These are phyloP conservation scores for Cucurbita ficifolia DNA, from an alignment of 306 rosid genomes.

Conservation along the genomic window DNA sequence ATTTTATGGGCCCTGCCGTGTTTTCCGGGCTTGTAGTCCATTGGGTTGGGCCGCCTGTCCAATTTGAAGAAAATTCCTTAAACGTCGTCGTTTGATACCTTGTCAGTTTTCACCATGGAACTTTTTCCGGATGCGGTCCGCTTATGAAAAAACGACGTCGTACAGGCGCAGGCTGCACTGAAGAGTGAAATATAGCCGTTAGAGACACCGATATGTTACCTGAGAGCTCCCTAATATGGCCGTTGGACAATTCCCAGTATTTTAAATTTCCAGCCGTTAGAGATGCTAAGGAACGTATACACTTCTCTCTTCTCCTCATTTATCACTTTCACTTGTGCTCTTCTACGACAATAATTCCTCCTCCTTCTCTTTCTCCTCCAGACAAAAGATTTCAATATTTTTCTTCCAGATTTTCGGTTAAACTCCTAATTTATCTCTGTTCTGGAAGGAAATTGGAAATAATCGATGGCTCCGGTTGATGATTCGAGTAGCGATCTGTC, in stretches of 20 bases:
- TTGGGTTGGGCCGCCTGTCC: not conserved
- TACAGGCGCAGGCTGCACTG: not conserved
- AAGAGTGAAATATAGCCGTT: slow-evolving; percentile 26
- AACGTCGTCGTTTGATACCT: not conserved
- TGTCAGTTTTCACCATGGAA: not conserved
- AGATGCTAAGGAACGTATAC: slow-evolving; percentile 1
- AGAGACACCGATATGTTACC: not conserved
- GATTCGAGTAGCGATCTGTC: slow-evolving; percentile 10
- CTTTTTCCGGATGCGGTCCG: not conserved
- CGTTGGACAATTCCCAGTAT: slow-evolving; percentile 9
- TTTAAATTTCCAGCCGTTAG: slow-evolving; percentile 30
- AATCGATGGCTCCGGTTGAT: slow-evolving; percentile 43
- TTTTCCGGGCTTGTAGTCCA: not conserved
- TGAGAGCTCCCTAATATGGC: slow-evolving; percentile 7
- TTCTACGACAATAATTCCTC: not conserved
- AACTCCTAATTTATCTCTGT: slow-evolving; percentile 3
- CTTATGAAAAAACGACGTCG: not conserved
- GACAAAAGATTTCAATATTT: not conserved
- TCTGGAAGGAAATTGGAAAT: slow-evolving; percentile 3
- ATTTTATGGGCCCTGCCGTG: not conserved
- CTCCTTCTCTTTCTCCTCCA: not conserved
- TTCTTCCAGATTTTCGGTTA: not conserved
- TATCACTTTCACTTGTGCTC: not conserved
- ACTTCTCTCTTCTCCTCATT: not conserved
- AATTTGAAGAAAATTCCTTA: not conserved